Conservation (phyloP, 345 rosid genomes). For the Erysimum cheiranthoides region DNA sequence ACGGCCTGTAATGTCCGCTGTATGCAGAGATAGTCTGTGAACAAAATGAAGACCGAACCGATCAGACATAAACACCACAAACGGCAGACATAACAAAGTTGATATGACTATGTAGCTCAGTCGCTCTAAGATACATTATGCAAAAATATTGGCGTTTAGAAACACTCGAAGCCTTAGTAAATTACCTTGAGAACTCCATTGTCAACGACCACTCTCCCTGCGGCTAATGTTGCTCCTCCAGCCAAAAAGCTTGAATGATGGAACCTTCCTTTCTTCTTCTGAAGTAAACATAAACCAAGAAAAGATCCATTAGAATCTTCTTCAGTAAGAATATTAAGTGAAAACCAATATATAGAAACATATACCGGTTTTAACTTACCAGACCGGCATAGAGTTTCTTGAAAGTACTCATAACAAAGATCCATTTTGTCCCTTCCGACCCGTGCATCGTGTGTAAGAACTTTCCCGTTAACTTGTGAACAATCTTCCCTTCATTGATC, state of each 20-base stretch:
- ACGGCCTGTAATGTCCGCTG: constrained; percentile 93
- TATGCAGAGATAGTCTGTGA: constrained; percentile 84
- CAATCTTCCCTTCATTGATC: constrained; percentile 65
- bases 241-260: constrained; percentile 98
- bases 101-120: neutral
- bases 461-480: constrained; percentile 62
- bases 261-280: constrained; percentile 93
- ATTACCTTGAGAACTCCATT: constrained; percentile 78
- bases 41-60: constrained; percentile 1
- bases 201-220: constrained; percentile 80
- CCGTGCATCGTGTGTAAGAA: constrained; percentile 62
- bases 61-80: constrained; percentile 17
- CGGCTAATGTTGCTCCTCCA: constrained; percentile 90
- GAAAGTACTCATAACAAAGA: constrained; percentile 86
- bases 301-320: neutral
- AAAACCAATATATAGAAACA: neutral
- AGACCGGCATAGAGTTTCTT: constrained; percentile 74
- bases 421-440: constrained; percentile 63
- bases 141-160: neutral
- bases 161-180: neutral
- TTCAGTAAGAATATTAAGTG: neutral
- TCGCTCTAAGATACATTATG: neutral
- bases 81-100: neutral
- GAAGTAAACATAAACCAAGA: constrained; percentile 36
- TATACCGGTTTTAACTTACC: constrained; percentile 50